Percentiles rank a stretch among this genome's conserved stretches.
phyloP scores from a whole-genome alignment of 805 yeast species.

The Hanseniaspora lachancei region DNA sequence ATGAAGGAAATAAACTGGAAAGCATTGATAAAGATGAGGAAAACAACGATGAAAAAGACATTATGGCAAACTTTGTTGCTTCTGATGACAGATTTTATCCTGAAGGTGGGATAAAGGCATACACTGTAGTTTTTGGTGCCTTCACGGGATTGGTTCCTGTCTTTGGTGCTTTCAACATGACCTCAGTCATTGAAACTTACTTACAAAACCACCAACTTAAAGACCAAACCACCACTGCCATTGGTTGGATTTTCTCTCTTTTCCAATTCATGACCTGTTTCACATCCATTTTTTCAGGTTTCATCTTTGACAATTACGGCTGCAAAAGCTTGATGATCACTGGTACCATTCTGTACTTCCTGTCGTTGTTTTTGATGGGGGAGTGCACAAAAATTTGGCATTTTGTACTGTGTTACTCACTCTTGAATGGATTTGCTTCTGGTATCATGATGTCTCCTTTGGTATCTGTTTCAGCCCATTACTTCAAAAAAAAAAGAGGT shows the following conservation, averaged over 20 bases:
- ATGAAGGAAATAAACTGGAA: background rate
- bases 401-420: conserved; percentile 44
- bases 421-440: conserved; percentile 43
- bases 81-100: conserved; percentile 31
- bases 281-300: conserved; percentile 42
- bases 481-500: conserved; percentile 48
- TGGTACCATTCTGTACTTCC: conserved; percentile 33
- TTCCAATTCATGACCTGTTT: conserved; percentile 37
- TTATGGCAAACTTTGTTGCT: conserved; percentile 15
- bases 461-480: conserved; percentile 49
- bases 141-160: conserved; percentile 42
- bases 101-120: conserved; percentile 49
- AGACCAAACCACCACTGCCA: conserved; percentile 32
- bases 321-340: conserved; percentile 31
- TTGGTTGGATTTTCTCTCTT: conserved; percentile 56
- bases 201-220: conserved; percentile 43
- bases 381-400: conserved; percentile 42
- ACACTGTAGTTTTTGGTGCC: conserved; percentile 43
- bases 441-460: conserved; percentile 46
- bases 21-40: background rate
- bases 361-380: conserved; percentile 42
- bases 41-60: background rate
- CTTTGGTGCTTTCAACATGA: conserved; percentile 45
- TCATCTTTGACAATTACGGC: conserved; percentile 45
- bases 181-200: conserved; percentile 53